Conservation (phyloP, 345 rosid genomes). For the Kernera saxatilis region DNA sequence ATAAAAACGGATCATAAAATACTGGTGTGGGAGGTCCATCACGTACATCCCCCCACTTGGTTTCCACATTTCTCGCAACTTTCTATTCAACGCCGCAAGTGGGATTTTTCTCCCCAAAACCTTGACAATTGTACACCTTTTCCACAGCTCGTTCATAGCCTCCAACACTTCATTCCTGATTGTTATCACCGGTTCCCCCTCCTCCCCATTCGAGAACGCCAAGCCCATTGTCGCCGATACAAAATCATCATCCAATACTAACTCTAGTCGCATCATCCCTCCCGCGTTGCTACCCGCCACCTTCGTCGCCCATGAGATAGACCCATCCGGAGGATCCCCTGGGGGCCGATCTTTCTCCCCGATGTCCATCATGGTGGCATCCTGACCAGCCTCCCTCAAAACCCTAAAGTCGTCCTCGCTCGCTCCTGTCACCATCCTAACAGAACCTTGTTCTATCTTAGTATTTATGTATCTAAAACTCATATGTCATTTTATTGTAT, state of each 20-base stretch:
- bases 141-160: not conserved
- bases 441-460: too few relatives aligned
- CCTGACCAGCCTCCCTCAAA: too few relatives aligned
- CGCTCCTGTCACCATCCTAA: too few relatives aligned
- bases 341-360: not conserved
- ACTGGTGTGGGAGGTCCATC: too few relatives aligned
- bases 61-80: too few relatives aligned
- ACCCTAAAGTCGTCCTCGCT: too few relatives aligned
- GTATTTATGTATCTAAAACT: too few relatives aligned
- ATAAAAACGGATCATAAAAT: too few relatives aligned
- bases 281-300: not conserved
- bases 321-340: not conserved
- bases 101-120: too few relatives aligned
- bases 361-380: not conserved
- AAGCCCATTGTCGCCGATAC: not conserved
- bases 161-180: not conserved
- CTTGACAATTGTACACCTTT: not conserved
- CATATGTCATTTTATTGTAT: too few relatives aligned
- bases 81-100: too few relatives aligned
- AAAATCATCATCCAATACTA: not conserved
- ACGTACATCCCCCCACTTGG: too few relatives aligned
- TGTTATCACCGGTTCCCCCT: not conserved
- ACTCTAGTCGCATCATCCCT: not conserved
- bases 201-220: not conserved
- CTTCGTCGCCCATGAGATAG: not conserved